Percentiles rank a stretch among this genome's conserved stretches.
These are phyloP conservation scores for Poronia punctata DNA, from an alignment of 495 filamentous ascomycete species.

Conservation along the genomic window DNA sequence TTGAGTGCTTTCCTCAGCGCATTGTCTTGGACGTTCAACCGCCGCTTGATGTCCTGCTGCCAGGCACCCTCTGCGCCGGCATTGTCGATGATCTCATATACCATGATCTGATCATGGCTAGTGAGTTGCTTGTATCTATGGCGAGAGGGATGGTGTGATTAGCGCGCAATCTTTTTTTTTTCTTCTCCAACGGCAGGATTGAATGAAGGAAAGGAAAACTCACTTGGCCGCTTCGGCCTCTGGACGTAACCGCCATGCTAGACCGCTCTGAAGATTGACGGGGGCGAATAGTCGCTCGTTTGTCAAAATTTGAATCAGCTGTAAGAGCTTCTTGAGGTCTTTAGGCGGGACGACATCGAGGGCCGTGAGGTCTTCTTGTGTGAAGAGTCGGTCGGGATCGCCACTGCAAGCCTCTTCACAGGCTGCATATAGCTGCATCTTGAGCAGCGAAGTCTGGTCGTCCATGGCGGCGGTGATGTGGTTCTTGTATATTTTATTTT, in stretches of 20 bases:
- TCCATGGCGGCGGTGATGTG: slow-evolving; percentile 18
- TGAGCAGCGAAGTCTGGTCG: slow-evolving; percentile 16
- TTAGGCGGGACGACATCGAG: slow-evolving; percentile 54
- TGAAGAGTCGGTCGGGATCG: slow-evolving; percentile 49
- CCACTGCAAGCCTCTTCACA: slow-evolving; percentile 22
- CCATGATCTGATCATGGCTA: slow-evolving; percentile 61
- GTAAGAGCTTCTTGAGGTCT: slow-evolving; percentile 50
- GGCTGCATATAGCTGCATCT: slow-evolving; percentile 20
- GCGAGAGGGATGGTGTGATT: slow-evolving; percentile 1
- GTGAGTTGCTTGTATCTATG: slow-evolving; percentile 57
- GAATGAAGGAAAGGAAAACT: too few species aligned
- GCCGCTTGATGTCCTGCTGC: slow-evolving; percentile 68
- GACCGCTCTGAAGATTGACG: slow-evolving; percentile 43
- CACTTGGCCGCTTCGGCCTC: slow-evolving; percentile 68
- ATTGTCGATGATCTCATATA: slow-evolving; percentile 81
- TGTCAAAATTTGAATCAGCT: slow-evolving; percentile 54
- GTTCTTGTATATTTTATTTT: neutral
- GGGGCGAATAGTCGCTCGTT: slow-evolving; percentile 63
- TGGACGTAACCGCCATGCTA: slow-evolving; percentile 62
- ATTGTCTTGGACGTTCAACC: slow-evolving; percentile 71
- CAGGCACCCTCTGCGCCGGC: slow-evolving; percentile 77
- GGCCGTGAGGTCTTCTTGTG: slow-evolving; percentile 59
- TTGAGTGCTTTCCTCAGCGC: slow-evolving; percentile 70
- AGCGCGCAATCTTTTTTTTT: too few species aligned
- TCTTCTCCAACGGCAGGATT: neutral